A percentile compares a stretch with the other conserved stretches of the same genome.
phyloP scores from a whole-genome alignment of 331 rosid genomes.

The Cydonia oblonga region DNA sequence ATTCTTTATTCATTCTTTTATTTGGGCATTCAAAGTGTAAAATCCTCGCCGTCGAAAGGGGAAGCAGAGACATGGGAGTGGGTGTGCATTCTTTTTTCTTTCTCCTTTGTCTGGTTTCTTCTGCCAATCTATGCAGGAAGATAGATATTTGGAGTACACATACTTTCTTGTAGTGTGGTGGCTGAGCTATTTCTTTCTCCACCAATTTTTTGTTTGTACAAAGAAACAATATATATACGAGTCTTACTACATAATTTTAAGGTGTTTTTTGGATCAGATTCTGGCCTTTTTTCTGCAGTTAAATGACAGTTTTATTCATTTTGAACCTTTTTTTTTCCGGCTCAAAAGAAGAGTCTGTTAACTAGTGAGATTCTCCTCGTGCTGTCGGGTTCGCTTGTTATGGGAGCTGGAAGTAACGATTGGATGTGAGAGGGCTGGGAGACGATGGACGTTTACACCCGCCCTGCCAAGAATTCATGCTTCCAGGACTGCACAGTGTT shows the following conservation, averaged over 20 bases:
- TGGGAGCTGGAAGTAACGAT: too few relatives aligned
- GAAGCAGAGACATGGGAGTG: slow-evolving; percentile 29
- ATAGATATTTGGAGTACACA: slow-evolving; percentile 10
- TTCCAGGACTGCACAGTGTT: too few relatives aligned
- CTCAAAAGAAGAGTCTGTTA: neutral
- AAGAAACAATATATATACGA: slow-evolving; percentile 21
- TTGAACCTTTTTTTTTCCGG: neutral
- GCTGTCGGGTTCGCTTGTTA: too few relatives aligned
- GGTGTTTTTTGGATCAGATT: neutral
- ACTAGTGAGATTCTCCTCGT: too few relatives aligned
- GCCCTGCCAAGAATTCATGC: too few relatives aligned
- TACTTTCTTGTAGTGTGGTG: slow-evolving; percentile 17
- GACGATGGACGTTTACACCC: too few relatives aligned
- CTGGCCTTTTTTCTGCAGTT: neutral
- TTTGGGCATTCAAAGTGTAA: slow-evolving; percentile 57
- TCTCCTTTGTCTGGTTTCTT: neutral
- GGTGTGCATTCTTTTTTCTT: slow-evolving; percentile 25
- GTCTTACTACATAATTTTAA: slow-evolving; percentile 11
- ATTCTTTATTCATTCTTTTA: slow-evolving; percentile 78
- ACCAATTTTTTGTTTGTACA: slow-evolving; percentile 55
- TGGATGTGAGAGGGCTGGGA: too few relatives aligned
- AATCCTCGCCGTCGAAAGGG: slow-evolving; percentile 33
- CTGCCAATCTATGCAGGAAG: slow-evolving; percentile 27
- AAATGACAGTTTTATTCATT: neutral
- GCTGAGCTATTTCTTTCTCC: slow-evolving; percentile 43